A percentile compares a stretch with the other conserved stretches of the same genome.
Conservation (phyloP, 176 grass and related monocot genomes). For the Saccharum officinarum region DNA sequence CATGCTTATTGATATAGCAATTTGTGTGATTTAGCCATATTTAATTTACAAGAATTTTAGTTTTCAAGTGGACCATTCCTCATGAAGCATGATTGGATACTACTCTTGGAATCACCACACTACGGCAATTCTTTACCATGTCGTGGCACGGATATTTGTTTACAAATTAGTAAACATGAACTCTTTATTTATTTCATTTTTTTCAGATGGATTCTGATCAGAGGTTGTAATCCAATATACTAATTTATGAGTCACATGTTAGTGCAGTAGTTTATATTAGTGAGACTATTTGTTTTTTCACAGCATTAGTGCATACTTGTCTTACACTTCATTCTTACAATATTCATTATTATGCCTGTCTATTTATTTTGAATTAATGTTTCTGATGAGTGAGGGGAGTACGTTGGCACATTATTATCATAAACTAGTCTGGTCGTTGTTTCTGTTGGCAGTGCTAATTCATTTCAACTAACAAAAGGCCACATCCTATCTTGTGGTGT, state of each 20-base stretch:
- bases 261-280: neutral
- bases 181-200: neutral
- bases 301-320: too few relatives aligned
- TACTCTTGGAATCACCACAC: neutral
- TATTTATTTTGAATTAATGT: neutral
- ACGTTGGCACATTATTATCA: neutral
- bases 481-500: constrained; percentile 10
- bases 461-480: neutral
- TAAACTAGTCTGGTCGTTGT: constrained; percentile 1
- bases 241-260: neutral
- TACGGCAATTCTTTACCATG: neutral
- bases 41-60: neutral
- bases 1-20: neutral
- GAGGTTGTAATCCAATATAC: neutral
- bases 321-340: too few relatives aligned
- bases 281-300: too few relatives aligned
- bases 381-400: neutral
- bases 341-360: neutral
- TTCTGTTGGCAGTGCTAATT: constrained; percentile 7
- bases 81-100: neutral
- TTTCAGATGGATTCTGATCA: neutral
- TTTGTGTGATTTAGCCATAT: too few relatives aligned
- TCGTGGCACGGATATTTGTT: neutral
- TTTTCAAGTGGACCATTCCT: neutral
- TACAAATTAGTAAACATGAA: neutral